Conservation (phyloP, 2,329 filamentous ascomycete genomes). For the Akanthomyces muscarius region DNA sequence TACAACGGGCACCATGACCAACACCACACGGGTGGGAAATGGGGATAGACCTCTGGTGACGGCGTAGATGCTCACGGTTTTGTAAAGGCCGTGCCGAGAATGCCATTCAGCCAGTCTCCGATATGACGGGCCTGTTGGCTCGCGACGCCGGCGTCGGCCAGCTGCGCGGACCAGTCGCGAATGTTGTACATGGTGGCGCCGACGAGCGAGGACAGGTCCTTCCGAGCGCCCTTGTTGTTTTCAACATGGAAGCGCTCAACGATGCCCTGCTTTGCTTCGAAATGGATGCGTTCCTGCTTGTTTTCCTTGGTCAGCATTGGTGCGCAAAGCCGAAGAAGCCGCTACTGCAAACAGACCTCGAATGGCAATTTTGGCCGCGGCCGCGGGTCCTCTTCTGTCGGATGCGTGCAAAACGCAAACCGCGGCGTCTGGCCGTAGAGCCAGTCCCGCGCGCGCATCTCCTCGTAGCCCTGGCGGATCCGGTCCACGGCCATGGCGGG, state of each 20-base stretch:
- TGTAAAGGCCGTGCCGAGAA: conserved; percentile 13
- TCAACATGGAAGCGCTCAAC: conserved; percentile 13
- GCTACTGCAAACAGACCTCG: conserved; percentile 30
- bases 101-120: conserved; percentile 13
- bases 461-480: conserved; percentile 41
- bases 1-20: neutral
- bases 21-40: neutral
- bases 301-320: neutral
- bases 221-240: neutral
- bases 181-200: conserved; percentile 14
- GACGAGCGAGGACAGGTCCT: neutral
- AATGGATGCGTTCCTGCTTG: conserved; percentile 15
- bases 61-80: neutral
- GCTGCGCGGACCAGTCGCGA: conserved; percentile 12
- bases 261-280: conserved; percentile 16
- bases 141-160: conserved; percentile 5
- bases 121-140: neutral
- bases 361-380: conserved; percentile 48
- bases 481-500: conserved; percentile 41
- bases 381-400: conserved; percentile 56
- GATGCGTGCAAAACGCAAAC: conserved; percentile 65
- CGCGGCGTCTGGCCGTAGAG: conserved; percentile 81
- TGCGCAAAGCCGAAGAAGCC: neutral
- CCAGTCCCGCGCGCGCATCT: conserved; percentile 61
- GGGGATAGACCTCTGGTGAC: neutral